Base-by-base conservation (phyloP, 2,329 filamentous ascomycete species). In the Penicillium capsulatum region DNA sequence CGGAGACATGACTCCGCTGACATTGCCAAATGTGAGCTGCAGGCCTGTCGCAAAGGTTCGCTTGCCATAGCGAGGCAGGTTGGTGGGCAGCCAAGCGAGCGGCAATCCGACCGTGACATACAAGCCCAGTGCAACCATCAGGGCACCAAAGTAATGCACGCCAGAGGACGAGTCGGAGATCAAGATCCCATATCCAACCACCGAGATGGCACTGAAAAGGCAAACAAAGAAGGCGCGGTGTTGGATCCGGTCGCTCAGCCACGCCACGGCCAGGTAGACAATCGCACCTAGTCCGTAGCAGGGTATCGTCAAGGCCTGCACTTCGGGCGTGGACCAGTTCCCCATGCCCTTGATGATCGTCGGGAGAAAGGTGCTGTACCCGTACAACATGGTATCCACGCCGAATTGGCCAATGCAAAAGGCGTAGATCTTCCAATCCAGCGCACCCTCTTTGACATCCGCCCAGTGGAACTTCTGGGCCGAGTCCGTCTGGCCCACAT, bases 291-390 rank as follows among this genome's bases (percentile, higher is more conserved):
- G 61, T 4, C 79, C 78, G 59, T 90, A 90, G 62, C 83, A 87
- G 0, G 86, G 86, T 32, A 91, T 84, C 0, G 86, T 90, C 22
- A 90, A 74, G 20, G 86, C 77, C 60, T 90, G 85, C 4, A 86
- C 77, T 55, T 85, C 72, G 0, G 83, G 76, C 0, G 70, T 69
- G 0, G 77, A 72, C 70, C 83, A 86, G 2, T 57, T 59, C 3
- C 83, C 81, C 36, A 90, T 76, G 3, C 75, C 80, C 29, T 77
- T 71, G 60, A 91, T 87, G 49, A 91, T 90, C 3, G 84, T 88
- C 0, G 86, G 86, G 31, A 91, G 66, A 57, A 90, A 90, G 0
- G 83, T 88, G 34, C 80, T 83, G 61, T 81, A 89, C 3, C 84
- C 83, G 55, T 90, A 90, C 0, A 90, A 71, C 78, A 89, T 84